Percentiles rank a stretch among this genome's conserved stretches.
Evolutionary conservation across 108 stramenopile species (phyloP).

Genomic region (Nitzschia putrida): DNA sequence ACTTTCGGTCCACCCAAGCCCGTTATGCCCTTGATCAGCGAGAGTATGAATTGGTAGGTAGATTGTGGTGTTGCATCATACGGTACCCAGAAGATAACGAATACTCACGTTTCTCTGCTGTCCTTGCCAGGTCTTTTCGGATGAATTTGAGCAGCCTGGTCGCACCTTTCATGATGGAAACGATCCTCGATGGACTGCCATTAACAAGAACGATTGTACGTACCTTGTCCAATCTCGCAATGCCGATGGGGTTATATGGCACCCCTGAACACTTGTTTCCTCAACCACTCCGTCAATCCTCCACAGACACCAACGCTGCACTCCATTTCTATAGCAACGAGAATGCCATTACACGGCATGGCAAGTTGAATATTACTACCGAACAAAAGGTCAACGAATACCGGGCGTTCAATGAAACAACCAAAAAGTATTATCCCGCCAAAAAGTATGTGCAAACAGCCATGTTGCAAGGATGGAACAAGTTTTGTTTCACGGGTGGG

Average conservation of each 20-base stretch:
- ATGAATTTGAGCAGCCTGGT: slow-evolving; percentile 91
- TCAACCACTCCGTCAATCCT: slow-evolving; percentile 3
- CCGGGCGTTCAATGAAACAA: slow-evolving; percentile 82
- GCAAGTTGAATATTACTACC: slow-evolving; percentile 73
- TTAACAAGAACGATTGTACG: slow-evolving; percentile 80
- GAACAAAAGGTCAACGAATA: slow-evolving; percentile 65
- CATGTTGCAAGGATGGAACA: slow-evolving; percentile 92
- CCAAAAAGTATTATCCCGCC: slow-evolving; percentile 67
- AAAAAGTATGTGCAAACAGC: slow-evolving; percentile 78
- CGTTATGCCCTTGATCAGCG: slow-evolving; percentile 45
- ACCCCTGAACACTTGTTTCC: background rate
- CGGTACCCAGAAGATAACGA: too few species aligned
- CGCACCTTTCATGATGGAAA: slow-evolving; percentile 89
- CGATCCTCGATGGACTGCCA: slow-evolving; percentile 94
- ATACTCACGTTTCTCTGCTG: slow-evolving; percentile 2
- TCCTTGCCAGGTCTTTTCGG: slow-evolving; percentile 75
- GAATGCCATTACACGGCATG: slow-evolving; percentile 69
- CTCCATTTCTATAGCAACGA: slow-evolving; percentile 80
- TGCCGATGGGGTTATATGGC: too few species aligned
- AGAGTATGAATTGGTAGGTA: slow-evolving; percentile 68
- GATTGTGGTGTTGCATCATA: background rate
- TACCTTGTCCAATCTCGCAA: background rate
- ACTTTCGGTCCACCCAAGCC: slow-evolving; percentile 31
- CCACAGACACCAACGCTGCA: slow-evolving; percentile 81
- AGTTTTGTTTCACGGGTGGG: slow-evolving; percentile 90